A percentile compares a stretch with the other conserved stretches of the same genome.
phyloP scores from a whole-genome alignment of 192 early-diverging fungal genomes.

The Kappamyces sp. region DNA sequence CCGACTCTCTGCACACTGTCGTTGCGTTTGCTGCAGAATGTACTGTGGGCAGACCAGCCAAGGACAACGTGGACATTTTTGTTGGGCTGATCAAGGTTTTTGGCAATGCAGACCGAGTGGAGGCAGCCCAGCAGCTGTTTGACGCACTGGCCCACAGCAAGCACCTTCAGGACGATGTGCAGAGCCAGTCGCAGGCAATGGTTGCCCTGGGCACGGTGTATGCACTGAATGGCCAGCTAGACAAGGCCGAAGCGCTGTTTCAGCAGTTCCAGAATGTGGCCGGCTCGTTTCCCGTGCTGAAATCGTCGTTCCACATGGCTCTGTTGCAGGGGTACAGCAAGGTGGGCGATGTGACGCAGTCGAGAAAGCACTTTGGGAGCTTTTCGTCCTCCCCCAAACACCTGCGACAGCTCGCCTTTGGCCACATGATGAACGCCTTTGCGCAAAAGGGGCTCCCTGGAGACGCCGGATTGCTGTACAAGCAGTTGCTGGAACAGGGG shows the following conservation, averaged over 20 bases:
- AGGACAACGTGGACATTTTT: not conserved
- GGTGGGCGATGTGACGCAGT: not conserved
- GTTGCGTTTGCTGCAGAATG: not conserved
- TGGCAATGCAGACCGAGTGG: not conserved
- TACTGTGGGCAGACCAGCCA: not conserved
- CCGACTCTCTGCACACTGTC: not conserved
- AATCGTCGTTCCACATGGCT: not conserved
- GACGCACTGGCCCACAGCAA: not conserved
- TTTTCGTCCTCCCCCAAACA: not conserved
- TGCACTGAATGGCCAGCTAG: not conserved
- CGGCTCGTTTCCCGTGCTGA: not conserved
- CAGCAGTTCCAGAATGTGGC: too few species aligned
- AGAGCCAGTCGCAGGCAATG: not conserved
- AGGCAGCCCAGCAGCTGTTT: not conserved
- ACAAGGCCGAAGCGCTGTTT: not conserved
- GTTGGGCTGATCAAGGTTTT: not conserved
- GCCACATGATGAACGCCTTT: slow-evolving; percentile 1
- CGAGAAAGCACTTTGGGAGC: slow-evolving; percentile 11
- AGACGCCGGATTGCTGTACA: not conserved
- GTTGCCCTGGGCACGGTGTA: not conserved
- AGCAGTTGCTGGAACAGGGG: not conserved
- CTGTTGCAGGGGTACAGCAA: not conserved
- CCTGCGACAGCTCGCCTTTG: not conserved
- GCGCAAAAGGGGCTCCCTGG: slow-evolving; percentile 5
- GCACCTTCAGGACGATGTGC: too few species aligned